A percentile compares a stretch with the other conserved stretches of the same genome.
Conservation (phyloP, 164 flowering plant species). For the Piper betle region DNA sequence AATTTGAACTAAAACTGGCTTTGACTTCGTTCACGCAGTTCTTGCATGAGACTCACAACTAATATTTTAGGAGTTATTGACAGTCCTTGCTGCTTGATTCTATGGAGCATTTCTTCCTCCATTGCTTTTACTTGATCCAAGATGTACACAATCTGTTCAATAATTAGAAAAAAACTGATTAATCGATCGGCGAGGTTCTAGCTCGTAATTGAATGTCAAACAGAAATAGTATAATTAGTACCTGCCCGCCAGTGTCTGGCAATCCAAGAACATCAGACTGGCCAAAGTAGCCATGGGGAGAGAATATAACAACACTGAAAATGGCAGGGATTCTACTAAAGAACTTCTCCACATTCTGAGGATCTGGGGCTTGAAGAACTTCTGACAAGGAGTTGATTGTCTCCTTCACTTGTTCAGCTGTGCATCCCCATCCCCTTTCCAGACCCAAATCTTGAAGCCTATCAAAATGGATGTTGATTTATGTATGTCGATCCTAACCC, state of each 20-base stretch:
- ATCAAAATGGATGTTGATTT: too few species aligned
- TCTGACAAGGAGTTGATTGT: conserved; percentile 62
- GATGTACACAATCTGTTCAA: conserved; percentile 76
- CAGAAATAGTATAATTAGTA: conserved; percentile 6
- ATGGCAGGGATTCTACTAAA: conserved; percentile 62
- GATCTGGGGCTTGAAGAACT: conserved; percentile 78
- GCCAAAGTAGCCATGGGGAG: conserved; percentile 91
- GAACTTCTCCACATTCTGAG: conserved; percentile 46
- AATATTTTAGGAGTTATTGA: conserved; percentile 69
- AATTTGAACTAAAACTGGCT: not conserved
- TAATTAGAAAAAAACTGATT: not conserved
- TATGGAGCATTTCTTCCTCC: conserved; percentile 69
- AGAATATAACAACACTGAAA: conserved; percentile 78
- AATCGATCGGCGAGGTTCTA: not conserved
- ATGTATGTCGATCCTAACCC: too few species aligned
- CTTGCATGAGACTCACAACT: conserved; percentile 41
- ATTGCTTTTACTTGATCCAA: conserved; percentile 92
- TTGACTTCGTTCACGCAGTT: not conserved
- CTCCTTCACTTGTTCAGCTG: conserved; percentile 60
- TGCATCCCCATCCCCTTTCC: conserved; percentile 97
- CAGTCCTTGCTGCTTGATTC: conserved; percentile 85
- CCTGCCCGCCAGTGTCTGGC: conserved; percentile 99
- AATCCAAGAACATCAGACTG: conserved; percentile 89
- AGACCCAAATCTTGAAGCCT: conserved; percentile 80
- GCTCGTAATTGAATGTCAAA: too few species aligned